phyloP scores from a whole-genome alignment of 2,329 filamentous ascomycete genomes.

The Magnaporthiopsis poae region DNA sequence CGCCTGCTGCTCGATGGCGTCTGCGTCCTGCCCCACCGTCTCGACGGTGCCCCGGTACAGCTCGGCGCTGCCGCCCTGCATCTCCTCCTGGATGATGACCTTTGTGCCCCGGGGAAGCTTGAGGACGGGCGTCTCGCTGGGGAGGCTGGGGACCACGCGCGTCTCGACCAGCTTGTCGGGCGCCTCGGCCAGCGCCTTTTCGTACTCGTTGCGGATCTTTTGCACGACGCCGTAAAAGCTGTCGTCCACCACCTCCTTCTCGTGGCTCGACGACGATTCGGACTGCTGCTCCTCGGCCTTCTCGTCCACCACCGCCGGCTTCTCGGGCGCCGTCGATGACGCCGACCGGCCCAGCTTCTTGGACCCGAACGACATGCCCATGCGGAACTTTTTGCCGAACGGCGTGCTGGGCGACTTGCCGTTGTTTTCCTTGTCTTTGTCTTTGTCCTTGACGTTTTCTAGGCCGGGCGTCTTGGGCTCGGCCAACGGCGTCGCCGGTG shows the following conservation, averaged over 20 bases:
- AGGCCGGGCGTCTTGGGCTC: conserved; percentile 38
- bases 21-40: conserved; percentile 64
- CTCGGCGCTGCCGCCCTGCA: conserved; percentile 63
- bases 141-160: conserved; percentile 57
- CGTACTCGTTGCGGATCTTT: conserved; percentile 63
- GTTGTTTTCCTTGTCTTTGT: conserved; percentile 15
- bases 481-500: conserved; percentile 25
- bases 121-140: conserved; percentile 66
- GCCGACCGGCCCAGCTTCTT: conserved; percentile 72
- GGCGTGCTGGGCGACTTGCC: conserved; percentile 50
- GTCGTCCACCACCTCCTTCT: conserved; percentile 67
- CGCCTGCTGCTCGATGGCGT: conserved; percentile 73
- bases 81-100: conserved; percentile 61
- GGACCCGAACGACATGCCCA: conserved; percentile 64
- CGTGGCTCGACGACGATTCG: conserved; percentile 53
- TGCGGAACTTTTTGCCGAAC: conserved; percentile 77
- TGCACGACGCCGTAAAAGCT: conserved; percentile 64
- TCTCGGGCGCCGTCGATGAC: conserved; percentile 57
- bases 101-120: conserved; percentile 57
- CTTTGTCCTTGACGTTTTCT: conserved; percentile 32
- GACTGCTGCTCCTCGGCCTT: conserved; percentile 61
- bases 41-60: conserved; percentile 83
- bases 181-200: conserved; percentile 50
- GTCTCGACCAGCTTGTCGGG: conserved; percentile 49
- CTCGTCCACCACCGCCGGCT: conserved; percentile 64